phyloP scores from a whole-genome alignment of 23 red algal species.

The Gracilaria domingensis region DNA sequence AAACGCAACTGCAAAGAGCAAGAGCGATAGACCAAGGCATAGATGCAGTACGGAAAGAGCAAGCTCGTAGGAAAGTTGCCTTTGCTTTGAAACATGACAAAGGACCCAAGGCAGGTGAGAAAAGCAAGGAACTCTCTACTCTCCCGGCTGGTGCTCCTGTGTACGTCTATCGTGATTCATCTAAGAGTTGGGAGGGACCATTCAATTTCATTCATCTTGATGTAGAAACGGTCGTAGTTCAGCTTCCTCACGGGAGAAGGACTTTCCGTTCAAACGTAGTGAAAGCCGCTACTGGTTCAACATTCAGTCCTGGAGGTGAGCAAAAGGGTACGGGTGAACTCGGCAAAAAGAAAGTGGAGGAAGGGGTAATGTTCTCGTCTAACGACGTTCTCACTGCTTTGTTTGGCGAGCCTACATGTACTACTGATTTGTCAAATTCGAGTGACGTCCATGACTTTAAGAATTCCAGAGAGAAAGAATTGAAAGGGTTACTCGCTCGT shows the following conservation, averaged over 20 bases:
- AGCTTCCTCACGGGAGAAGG: not conserved
- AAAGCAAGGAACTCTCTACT: not conserved
- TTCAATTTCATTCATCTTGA: slow-evolving; percentile 21
- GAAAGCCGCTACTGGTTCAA: not conserved
- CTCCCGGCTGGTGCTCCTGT: not conserved
- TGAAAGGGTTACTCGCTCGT: too few species aligned
- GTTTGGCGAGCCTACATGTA: too few species aligned
- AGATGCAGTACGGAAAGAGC: slow-evolving; percentile 25
- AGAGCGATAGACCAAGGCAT: not conserved
- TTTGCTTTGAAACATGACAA: not conserved
- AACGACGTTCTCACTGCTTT: too few species aligned
- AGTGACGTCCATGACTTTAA: not conserved
- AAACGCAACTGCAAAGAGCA: slow-evolving; percentile 1
- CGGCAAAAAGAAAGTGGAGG: too few species aligned
- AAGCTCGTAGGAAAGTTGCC: slow-evolving; percentile 20
- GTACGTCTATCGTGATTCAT: not conserved
- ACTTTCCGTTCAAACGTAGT: slow-evolving; percentile 20
- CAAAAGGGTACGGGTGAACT: too few species aligned
- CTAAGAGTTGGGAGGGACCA: slow-evolving; percentile 16
- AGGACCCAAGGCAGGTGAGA: not conserved
- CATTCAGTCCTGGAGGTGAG: too few species aligned
- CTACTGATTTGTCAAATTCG: too few species aligned
- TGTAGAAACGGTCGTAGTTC: slow-evolving; percentile 6
- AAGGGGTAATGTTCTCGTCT: too few species aligned
- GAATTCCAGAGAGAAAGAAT: not conserved